Conservation (phyloP, 2,329 filamentous ascomycete species). For the Aspergillus pseudoviridinutans region DNA sequence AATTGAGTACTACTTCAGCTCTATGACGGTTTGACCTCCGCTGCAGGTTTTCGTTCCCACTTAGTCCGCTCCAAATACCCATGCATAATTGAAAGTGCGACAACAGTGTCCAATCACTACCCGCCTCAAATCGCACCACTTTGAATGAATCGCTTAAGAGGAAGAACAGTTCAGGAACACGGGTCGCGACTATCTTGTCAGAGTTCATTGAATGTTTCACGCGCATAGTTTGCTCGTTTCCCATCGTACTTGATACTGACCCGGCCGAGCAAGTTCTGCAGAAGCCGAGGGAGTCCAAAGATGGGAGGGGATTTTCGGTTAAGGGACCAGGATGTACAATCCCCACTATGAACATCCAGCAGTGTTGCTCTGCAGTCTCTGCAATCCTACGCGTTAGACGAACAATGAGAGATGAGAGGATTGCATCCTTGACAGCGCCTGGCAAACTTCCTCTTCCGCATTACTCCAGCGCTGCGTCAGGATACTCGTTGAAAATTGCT, state of each 20-base stretch:
- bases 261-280: not conserved
- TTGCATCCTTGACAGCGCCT: not conserved
- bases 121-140: constrained; percentile 10
- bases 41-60: not conserved
- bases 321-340: not conserved
- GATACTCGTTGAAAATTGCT: not conserved
- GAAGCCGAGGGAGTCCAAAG: not conserved
- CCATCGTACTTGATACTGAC: not conserved
- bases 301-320: not conserved
- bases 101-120: constrained; percentile 18
- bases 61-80: not conserved
- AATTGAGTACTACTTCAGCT: not conserved
- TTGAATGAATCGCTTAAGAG: constrained; percentile 2
- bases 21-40: not conserved
- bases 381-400: not conserved
- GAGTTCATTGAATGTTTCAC: not conserved
- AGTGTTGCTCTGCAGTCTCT: not conserved
- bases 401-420: not conserved
- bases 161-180: not conserved
- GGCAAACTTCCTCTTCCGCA: not conserved
- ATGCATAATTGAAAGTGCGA: constrained; percentile 10
- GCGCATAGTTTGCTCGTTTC: not conserved
- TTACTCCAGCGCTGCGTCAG: not conserved
- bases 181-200: not conserved
- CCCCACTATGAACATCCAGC: not conserved